Base-by-base conservation (phyloP, 805 yeast genomes). In the Zygosaccharomyces siamensis region DNA sequence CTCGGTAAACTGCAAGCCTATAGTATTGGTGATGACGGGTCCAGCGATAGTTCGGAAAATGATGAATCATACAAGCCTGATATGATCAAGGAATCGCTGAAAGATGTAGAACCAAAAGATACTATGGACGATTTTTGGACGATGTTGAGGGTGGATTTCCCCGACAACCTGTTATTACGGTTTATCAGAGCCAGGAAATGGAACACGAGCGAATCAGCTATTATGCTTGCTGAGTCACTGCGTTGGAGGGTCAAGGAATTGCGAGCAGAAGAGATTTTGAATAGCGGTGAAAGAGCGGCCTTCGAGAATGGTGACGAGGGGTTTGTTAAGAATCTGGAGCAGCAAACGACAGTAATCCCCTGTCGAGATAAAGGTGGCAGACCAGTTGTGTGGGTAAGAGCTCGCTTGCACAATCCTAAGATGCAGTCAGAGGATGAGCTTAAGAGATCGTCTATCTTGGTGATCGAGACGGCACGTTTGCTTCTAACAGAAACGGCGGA, bases 131-230 rank as follows among this genome's bases (percentile, higher is more conserved):
- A 76, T 53, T 73, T 82, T 61, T 79, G 85, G 84, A 63, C 70
- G 38, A 73, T 82, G 74, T 60, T 81, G 44, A 81, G 92, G 68
- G 77, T 81, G 37, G 98, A 92, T 64, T 75, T 83, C 41, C 86
- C 95, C 3, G 99, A 93, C 67, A 84, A 86, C 58, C 67, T 83
- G 56, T 44, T 88, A 27, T 73, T 90, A 60, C 77, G 95, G 59
- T 90, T 84, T 60, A 68, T 87, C 23, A 76, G 96, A 57, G 97
- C 97, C 33, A 81, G 97, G 69, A 89, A 89, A 69, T 89, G 89
- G 83, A 80, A 85, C 55, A 74, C 82, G 20, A 83, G 80, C 56
- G 79, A 81, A 60, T 75, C 89, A 0, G 63, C 86, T 48, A 71
- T 72, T 18, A 89, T 89, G 95, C 61, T 88, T 44, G 74, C 83